These are phyloP conservation scores for Globisporangium camurandrum DNA, from an alignment of 352 stramenopile genomes.

Conservation along the genomic window DNA sequence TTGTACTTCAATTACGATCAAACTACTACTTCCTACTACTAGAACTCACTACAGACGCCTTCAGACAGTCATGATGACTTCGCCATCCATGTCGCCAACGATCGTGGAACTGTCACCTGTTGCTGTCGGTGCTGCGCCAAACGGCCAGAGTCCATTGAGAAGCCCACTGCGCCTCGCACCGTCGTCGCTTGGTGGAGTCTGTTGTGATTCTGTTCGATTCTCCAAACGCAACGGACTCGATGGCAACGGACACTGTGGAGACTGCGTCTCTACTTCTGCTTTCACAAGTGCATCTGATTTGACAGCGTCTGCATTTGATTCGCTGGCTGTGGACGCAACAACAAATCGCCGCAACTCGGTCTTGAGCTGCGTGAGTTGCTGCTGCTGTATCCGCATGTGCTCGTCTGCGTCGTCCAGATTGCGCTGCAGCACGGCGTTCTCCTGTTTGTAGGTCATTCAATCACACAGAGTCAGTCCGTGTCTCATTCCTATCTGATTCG, in stretches of 20 bases:
- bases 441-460: conserved; percentile 12
- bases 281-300: no score
- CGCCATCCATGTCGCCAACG: conserved; percentile 39
- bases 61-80: conserved; percentile 63
- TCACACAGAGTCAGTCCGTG: neutral
- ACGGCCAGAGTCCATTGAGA: conserved; percentile 36
- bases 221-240: conserved; percentile 6
- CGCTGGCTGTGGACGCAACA: no score
- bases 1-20: neutral
- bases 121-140: conserved; percentile 26
- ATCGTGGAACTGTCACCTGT: no score
- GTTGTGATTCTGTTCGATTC: neutral
- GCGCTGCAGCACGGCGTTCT: conserved; percentile 56
- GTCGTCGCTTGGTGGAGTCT: neutral
- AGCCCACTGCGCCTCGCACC: conserved; percentile 32
- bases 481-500: no score
- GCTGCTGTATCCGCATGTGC: conserved; percentile 66
- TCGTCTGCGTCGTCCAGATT: conserved; percentile 73
- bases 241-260: neutral
- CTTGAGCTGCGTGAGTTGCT: conserved; percentile 75
- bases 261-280: conserved; percentile 2
- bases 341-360: conserved; percentile 49
- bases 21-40: neutral
- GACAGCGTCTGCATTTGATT: no score
- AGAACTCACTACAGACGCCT: neutral